These are phyloP conservation scores for Cutaneotrichosporon spelunceum DNA, from an alignment of 1,284 basidiomycete species.

Conservation along the genomic window DNA sequence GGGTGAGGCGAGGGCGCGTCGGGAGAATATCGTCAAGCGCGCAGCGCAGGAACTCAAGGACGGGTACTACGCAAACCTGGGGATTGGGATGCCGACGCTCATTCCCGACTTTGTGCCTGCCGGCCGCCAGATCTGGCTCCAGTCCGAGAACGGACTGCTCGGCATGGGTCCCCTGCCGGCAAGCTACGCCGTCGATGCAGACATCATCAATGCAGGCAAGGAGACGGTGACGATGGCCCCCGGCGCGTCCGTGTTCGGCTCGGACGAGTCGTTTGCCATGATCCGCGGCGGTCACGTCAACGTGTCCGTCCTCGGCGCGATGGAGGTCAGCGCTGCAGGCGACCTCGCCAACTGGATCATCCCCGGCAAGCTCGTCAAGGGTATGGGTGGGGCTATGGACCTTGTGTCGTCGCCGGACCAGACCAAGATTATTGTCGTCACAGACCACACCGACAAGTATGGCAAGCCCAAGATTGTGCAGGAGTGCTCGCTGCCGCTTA, in stretches of 20 bases:
- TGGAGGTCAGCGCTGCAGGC: slow-evolving; percentile 84
- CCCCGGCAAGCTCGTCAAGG: slow-evolving; percentile 81
- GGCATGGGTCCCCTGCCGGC: slow-evolving; percentile 91
- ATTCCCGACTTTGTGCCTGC: slow-evolving; percentile 73
- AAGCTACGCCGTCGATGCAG: slow-evolving; percentile 72
- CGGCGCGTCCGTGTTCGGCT: slow-evolving; percentile 86
- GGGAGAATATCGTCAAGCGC: slow-evolving; percentile 65
- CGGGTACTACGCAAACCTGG: slow-evolving; percentile 74
- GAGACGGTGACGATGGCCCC: slow-evolving; percentile 85
- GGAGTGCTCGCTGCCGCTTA: slow-evolving; percentile 78
- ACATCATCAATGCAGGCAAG: slow-evolving; percentile 89
- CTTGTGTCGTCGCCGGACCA: slow-evolving; percentile 17
- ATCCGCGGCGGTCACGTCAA: slow-evolving; percentile 91
- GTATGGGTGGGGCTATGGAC: slow-evolving; percentile 88
- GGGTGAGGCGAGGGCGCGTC: slow-evolving; percentile 49
- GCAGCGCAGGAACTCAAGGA: slow-evolving; percentile 84
- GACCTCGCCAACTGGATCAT: slow-evolving; percentile 98
- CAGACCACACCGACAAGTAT: slow-evolving; percentile 50
- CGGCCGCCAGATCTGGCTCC: slow-evolving; percentile 76
- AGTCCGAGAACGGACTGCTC: slow-evolving; percentile 88
- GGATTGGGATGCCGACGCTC: slow-evolving; percentile 80
- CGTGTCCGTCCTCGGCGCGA: slow-evolving; percentile 73
- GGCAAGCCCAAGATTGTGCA: slow-evolving; percentile 83
- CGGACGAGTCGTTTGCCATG: slow-evolving; percentile 87
- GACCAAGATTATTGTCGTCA: slow-evolving; percentile 61